Base-by-base conservation (phyloP, 1,284 basidiomycete genomes). In the Heterobasidion irregulare region DNA sequence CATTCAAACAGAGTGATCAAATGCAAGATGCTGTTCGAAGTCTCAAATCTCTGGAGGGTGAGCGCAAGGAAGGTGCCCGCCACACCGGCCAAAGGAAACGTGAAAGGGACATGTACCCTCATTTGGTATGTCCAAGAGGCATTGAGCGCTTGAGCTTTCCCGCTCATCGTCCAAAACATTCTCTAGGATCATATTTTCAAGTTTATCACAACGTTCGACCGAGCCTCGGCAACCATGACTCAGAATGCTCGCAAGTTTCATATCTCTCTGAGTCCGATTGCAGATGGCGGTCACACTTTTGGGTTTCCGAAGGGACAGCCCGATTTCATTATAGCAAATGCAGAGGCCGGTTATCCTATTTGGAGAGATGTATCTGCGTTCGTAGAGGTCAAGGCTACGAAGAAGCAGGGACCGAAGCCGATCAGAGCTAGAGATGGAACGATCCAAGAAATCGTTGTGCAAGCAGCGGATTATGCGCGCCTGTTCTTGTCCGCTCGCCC, bases 361-460 rank as follows among this genome's bases (percentile, higher is more conserved):
- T 47, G 46, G 46, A 2, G n/a, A 26, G 46, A 47, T 16, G 10
- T 10, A 16, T 10, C 10, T 16, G 46, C 16, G 10, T 47, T 47
- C 16, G 46, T 26, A 13, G 46, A 47, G 94, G 98, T 50, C 49
- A 52, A 52, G 50, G 36, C 50, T 12, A 43, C 50, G 35, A 41
- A 41, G 41, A 18, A 16, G 36, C 50, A 52, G 32, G 50, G 50
- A 38, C 50, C 50, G 33, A 52, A 19, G 35, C 36, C 36, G 9
- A 15, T 10, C 15, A 19, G 12, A 5, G 12, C 35, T 10, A 44
- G n/a, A 16, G 36, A 18, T 6, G 26, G 19, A 7, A 41, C 50
- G 15, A 52, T 52, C 59, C 26, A 50, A 9, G 49, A 50, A 12
- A n/a, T 50, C 34, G 34, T 35, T 10, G 10, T 10, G 16, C 46